Percentiles rank a stretch among this genome's conserved stretches.
Conservation (phyloP, 176 grass and related monocot species). For the Zea luxurians region DNA sequence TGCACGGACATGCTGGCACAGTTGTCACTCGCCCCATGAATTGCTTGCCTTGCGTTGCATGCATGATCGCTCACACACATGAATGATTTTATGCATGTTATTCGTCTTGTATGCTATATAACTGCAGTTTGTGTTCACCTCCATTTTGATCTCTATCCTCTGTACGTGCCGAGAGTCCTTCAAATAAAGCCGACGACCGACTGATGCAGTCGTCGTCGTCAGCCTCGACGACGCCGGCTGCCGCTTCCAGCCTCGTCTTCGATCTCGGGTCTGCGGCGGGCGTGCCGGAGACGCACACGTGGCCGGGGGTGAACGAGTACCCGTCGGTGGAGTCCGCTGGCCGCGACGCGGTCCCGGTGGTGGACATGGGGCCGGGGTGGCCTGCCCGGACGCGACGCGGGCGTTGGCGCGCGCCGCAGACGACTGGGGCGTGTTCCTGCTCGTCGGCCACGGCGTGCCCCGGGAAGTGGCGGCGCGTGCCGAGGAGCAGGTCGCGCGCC, state of each 20-base stretch:
- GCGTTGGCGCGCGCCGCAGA: slow-evolving; percentile 45
- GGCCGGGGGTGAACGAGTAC: slow-evolving; percentile 35
- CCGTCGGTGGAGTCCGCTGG: slow-evolving; percentile 6
- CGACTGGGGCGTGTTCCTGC: slow-evolving; percentile 69
- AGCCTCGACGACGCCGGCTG: neutral
- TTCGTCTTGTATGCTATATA: neutral
- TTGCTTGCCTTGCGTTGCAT: neutral
- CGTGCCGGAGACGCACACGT: slow-evolving; percentile 60
- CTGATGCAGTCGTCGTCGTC: neutral
- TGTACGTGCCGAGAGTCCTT: neutral
- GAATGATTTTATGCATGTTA: neutral
- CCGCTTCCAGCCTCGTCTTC: neutral
- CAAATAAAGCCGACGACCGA: neutral
- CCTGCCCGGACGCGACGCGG: neutral
- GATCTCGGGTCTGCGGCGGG: slow-evolving; percentile 6
- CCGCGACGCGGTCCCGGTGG: slow-evolving; percentile 41
- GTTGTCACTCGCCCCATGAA: neutral
- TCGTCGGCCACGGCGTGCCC: slow-evolving; percentile 50
- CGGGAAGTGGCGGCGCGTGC: neutral
- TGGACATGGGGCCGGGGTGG: slow-evolving; percentile 36
- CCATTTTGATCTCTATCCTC: neutral
- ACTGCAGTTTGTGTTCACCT: neutral
- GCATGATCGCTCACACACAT: neutral
- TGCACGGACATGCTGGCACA: neutral
- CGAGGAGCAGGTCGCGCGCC: slow-evolving; percentile 36